A percentile compares a stretch with the other conserved stretches of the same genome.
phyloP scores from a whole-genome alignment of 2,329 filamentous ascomycete species.

The Sporothrix phasma region DNA sequence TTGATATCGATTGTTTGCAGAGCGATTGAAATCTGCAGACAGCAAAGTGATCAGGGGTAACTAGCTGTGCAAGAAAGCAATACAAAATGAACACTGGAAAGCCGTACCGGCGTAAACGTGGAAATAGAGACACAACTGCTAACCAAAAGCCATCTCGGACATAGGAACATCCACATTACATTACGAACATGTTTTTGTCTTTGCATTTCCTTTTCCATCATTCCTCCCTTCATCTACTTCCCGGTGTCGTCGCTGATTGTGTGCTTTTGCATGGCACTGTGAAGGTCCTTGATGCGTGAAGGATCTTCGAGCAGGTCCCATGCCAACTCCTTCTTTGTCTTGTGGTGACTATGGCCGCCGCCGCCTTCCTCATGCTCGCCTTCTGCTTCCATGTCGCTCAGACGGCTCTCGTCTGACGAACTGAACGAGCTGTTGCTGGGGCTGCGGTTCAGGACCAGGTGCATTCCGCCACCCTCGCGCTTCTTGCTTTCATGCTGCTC shows the following conservation, averaged over 20 bases:
- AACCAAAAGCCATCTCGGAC: not conserved
- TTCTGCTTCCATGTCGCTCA: constrained; percentile 23
- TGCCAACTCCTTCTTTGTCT: constrained; percentile 44
- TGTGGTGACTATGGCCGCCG: constrained; percentile 3
- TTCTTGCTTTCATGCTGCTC: constrained; percentile 68
- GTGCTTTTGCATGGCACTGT: constrained; percentile 9
- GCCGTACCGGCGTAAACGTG: too few species aligned
- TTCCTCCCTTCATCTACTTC: not conserved
- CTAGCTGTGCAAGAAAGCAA: too few species aligned
- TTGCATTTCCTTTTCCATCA: not conserved
- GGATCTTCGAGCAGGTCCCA: constrained; percentile 44
- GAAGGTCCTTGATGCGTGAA: constrained; percentile 30
- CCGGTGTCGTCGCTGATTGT: not conserved
- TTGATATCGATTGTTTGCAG: too few species aligned
- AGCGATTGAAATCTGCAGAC: too few species aligned
- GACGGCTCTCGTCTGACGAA: constrained; percentile 42
- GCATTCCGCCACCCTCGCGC: constrained; percentile 38
- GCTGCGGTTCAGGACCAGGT: constrained; percentile 49
- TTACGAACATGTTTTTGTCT: not conserved
- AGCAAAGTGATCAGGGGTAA: too few species aligned
- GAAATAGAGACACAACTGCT: too few species aligned
- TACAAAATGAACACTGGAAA: not conserved
- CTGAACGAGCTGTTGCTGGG: constrained; percentile 39
- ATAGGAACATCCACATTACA: not conserved
- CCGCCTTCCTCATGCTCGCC: constrained; percentile 27